Base-by-base conservation (phyloP, 768 basidiomycete species). In the Thelephora aurantiotincta region DNA sequence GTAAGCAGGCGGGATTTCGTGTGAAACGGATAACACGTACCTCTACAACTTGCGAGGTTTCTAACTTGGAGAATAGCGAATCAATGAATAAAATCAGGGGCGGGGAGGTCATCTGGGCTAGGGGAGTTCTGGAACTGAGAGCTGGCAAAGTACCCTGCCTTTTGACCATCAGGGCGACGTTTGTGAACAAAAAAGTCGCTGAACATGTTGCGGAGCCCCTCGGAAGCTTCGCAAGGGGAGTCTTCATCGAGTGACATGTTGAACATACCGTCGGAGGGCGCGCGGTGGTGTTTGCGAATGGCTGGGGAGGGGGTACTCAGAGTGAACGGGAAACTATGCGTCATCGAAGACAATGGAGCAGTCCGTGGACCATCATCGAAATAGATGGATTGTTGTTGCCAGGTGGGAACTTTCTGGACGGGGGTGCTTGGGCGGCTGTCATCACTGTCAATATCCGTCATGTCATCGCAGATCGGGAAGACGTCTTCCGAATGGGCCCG, bases 51-150 rank as follows among this genome's bases (percentile, higher is more conserved):
- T 50, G 36, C 48, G 59, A 57, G 59, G 50, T 59, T 57, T 57
- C 53, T 45, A 41, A 41, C 5, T 19, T 33, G 43, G 43, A 49
- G 54, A 47, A 54, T 46, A 54, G 58, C 57, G 54, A 61, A 61
- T 71, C 61, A 71, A 45, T 67, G 64, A 61, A 60, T 60, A 58
- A 82, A 78, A 53, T 71, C 66, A 48, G 82, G 82, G 51, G 77
- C 74, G 42, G 85, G 85, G 43, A 88, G 65, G 58, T 83, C 83
- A 51, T 87, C 85, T 46, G 85, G 85, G 56, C 80, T 85, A 13
- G 85, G 85, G 50, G 82, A 85, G 68, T 86, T 88, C 71, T 87
- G 85, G 76, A 86, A 88, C 57, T 72, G 68, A 30, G 83, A 86
- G 57, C 82, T 86, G 54, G 85, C 84, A 62, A 83, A 88, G 58